Evolutionary conservation across 352 stramenopile genomes (phyloP), one percentile per base, ranked within the genome.

Genomic region (Phytophthora syringae): DNA sequence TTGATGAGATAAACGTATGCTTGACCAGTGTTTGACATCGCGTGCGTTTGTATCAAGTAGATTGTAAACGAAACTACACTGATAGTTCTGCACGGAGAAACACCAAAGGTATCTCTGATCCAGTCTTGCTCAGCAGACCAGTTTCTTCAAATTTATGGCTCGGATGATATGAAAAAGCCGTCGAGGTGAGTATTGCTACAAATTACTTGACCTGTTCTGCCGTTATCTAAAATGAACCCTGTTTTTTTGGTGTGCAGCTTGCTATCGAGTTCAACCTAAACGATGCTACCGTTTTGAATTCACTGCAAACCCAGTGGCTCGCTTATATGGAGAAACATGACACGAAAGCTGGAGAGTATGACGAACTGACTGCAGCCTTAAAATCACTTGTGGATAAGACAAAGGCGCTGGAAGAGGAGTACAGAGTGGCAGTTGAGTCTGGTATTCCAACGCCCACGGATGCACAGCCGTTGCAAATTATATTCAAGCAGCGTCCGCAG

Each of bases 401-500:
- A 5, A 85, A 84, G 44, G 56, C 70, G 2, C 43, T 92, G 24
- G 64, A 89, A 52, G 80, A 84, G 20, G 67, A 85, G 22, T 80
- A 86, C 53, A 72, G 70, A 16, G 68, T 77, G 28, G 51, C 70
- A 20, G 56, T 42, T 11, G 67, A 86, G 24, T 73, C 76, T 45
- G 61, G 70, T 39, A 39, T 73, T 10, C 55, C 69, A 37, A 67
- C 60, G n/a, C 67, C 58, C 4, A 56, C 52, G 34, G 55, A 76
- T 42, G 67, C 63, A 30, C 59, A 82, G 39, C 88, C 86, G 28
- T 67, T 93, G 27, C 88, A 95, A 67, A 62, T 95, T 51, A 90
- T 95, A 22, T 95, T 93, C 63, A 94, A 94, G 61, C 88, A 94
- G 47, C 82, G 88, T 24, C 84, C 84, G 21, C 84, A 93, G 40